phyloP scores from a whole-genome alignment of 352 stramenopile species.

The Globisporangium iwayamae region DNA sequence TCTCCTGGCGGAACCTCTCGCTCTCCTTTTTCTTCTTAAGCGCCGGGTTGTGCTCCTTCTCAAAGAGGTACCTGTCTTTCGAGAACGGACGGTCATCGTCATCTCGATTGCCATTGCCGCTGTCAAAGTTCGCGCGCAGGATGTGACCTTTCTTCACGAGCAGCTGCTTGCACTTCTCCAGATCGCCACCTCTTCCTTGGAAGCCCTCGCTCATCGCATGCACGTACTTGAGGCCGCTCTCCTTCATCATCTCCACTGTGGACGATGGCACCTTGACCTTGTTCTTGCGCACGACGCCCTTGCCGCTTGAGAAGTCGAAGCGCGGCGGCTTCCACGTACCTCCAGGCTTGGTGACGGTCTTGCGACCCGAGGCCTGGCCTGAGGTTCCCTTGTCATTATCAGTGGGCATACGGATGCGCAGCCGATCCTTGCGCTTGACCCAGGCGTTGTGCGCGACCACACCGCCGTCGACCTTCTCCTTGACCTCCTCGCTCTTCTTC shows the following conservation, averaged over 20 bases:
- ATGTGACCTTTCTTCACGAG: constrained; percentile 78
- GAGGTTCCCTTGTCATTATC: constrained; percentile 1
- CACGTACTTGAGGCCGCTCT: constrained; percentile 78
- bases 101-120: constrained; percentile 21
- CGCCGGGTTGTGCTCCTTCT: constrained; percentile 58
- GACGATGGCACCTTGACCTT: constrained; percentile 59
- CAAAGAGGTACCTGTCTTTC: constrained; percentile 71
- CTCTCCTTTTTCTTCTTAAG: constrained; percentile 48
- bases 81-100: constrained; percentile 54
- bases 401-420: constrained; percentile 67
- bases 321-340: constrained; percentile 36
- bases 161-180: constrained; percentile 75
- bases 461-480: constrained; percentile 68
- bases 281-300: constrained; percentile 56
- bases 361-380: not conserved
- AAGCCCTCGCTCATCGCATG: constrained; percentile 86
- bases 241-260: constrained; percentile 70
- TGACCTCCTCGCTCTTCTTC: constrained; percentile 61
- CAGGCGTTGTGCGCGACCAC: constrained; percentile 74
- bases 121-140: constrained; percentile 71
- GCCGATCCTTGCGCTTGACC: constrained; percentile 75
- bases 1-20: constrained; percentile 39
- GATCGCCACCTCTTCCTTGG: constrained; percentile 72
- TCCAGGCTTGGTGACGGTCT: constrained; percentile 12
- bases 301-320: constrained; percentile 73